phyloP scores from a whole-genome alignment of 768 basidiomycete genomes.

The Panellus pusillus region DNA sequence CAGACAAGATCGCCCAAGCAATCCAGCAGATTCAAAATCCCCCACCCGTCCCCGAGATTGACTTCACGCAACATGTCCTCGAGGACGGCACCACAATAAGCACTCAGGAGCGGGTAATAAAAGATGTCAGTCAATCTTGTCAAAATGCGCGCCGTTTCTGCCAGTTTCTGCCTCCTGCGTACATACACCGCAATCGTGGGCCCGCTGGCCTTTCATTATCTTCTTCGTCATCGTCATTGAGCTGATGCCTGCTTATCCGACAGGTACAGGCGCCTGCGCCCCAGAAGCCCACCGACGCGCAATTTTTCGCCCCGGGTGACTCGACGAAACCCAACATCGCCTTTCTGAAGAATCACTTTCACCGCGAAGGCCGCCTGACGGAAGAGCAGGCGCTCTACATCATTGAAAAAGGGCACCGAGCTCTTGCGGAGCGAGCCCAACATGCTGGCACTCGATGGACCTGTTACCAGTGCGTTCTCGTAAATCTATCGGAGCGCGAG shows the following conservation, averaged over 20 bases:
- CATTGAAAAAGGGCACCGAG: constrained; percentile 81
- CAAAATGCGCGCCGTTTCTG: no score
- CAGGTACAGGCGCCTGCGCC: constrained; percentile 98
- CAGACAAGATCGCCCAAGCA: constrained; percentile 59
- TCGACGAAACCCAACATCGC: constrained; percentile 91
- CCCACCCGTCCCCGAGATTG: constrained; percentile 60
- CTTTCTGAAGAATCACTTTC: constrained; percentile 98
- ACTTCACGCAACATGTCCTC: constrained; percentile 89
- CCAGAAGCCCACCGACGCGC: constrained; percentile 85
- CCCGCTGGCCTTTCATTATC: no score
- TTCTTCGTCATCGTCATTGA: no score
- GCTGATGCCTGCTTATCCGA: neutral
- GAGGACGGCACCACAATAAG: constrained; percentile 91
- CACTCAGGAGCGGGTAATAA: constrained; percentile 94
- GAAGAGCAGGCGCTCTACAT: constrained; percentile 97
- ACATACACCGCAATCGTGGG: no score
- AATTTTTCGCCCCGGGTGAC: constrained; percentile 87
- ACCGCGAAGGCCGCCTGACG: constrained; percentile 89
- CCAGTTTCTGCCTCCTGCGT: no score
- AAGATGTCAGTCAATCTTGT: constrained; percentile 66
- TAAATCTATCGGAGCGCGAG: constrained; percentile 5
- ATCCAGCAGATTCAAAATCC: constrained; percentile 64
- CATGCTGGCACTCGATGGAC: constrained; percentile 91
- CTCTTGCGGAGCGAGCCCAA: constrained; percentile 84
- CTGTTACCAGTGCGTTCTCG: constrained; percentile 80